Evolutionary conservation across 306 rosid species (phyloP).

Genomic region (Rosa chinensis): DNA sequence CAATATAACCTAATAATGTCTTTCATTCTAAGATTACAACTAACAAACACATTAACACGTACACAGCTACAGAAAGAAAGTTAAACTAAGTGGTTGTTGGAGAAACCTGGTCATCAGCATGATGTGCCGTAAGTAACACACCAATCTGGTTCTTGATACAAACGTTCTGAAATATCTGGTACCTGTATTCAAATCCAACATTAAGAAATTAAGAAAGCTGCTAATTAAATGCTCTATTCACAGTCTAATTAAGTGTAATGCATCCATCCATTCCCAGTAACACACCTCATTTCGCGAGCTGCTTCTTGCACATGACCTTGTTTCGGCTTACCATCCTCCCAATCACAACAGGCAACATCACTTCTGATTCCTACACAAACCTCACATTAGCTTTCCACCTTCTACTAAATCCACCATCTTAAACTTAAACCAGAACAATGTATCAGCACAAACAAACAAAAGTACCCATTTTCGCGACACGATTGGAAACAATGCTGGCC

Average conservation of each 20-base stretch:
- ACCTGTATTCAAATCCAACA: conserved; percentile 46
- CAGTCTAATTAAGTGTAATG: background rate
- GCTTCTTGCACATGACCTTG: conserved; percentile 94
- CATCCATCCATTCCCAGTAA: background rate
- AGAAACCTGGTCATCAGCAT: conserved; percentile 90
- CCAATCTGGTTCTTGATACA: conserved; percentile 65
- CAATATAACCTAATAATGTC: conserved; percentile 18
- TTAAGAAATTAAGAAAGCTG: background rate
- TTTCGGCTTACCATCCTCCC: conserved; percentile 81
- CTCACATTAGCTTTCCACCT: conserved; percentile 23
- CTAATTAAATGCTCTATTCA: conserved; percentile 2
- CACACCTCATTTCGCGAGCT: conserved; percentile 88
- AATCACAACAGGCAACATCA: conserved; percentile 68
- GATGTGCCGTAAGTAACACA: conserved; percentile 85
- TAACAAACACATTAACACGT: background rate
- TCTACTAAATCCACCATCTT: background rate
- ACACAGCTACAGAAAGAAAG: background rate
- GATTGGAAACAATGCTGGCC: conserved; percentile 54
- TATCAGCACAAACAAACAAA: background rate
- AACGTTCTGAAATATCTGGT: conserved; percentile 65
- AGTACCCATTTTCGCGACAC: conserved; percentile 75
- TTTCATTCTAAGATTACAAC: conserved; percentile 12
- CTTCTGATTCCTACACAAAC: conserved; percentile 66
- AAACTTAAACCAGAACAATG: conserved; percentile 1
- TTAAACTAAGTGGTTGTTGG: conserved; percentile 5